Percentiles rank a stretch among this genome's conserved stretches.
Evolutionary conservation across 2,329 filamentous ascomycete species (phyloP).

Genomic region (Fusarium dimerum): DNA sequence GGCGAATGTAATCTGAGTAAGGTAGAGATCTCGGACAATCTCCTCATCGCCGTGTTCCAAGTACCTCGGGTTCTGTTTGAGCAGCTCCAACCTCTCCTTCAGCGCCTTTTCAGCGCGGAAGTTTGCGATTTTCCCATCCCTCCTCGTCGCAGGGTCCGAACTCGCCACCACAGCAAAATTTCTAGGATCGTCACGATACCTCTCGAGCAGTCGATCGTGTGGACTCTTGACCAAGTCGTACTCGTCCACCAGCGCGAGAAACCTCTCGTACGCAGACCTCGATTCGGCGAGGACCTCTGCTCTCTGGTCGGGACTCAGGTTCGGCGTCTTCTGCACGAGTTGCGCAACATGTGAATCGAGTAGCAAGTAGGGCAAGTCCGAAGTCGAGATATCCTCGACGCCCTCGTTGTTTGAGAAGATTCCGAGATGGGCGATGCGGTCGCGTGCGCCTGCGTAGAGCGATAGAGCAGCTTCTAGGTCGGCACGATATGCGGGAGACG

Average conservation of each 20-base stretch:
- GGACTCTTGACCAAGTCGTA: constrained; percentile 70
- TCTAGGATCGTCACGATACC: constrained; percentile 71
- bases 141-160: constrained; percentile 62
- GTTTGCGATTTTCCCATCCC: constrained; percentile 82
- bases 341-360: constrained; percentile 80
- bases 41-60: constrained; percentile 76
- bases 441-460: constrained; percentile 72
- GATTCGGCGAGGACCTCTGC: constrained; percentile 63
- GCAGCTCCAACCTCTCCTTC: constrained; percentile 73
- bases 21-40: constrained; percentile 73
- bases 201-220: constrained; percentile 70
- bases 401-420: constrained; percentile 91
- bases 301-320: constrained; percentile 55
- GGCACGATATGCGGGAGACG: constrained; percentile 65
- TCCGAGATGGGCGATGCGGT: constrained; percentile 68
- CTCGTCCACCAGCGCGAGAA: constrained; percentile 72
- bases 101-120: constrained; percentile 86
- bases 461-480: constrained; percentile 67
- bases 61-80: constrained; percentile 49
- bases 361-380: constrained; percentile 83
- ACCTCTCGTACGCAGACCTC: constrained; percentile 73
- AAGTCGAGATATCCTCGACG: constrained; percentile 81
- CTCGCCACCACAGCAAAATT: constrained; percentile 71
- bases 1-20: constrained; percentile 72
- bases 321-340: constrained; percentile 68